These are phyloP conservation scores for Fusarium buharicum DNA, from an alignment of 2,329 filamentous ascomycete species.

Conservation along the genomic window DNA sequence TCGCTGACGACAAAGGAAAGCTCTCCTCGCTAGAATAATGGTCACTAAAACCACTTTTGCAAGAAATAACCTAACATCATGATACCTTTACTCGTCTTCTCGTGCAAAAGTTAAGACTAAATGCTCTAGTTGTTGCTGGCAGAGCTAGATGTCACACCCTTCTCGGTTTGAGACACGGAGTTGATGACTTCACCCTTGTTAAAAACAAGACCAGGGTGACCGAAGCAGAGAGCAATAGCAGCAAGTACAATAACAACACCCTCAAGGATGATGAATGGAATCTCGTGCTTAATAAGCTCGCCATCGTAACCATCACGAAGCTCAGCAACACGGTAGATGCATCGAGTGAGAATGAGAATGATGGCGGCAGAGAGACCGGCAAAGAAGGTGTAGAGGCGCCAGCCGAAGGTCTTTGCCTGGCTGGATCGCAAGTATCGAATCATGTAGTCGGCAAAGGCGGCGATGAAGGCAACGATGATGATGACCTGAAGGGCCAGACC, in stretches of 20 bases:
- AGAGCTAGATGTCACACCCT: slow-evolving; percentile 17
- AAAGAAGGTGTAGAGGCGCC: slow-evolving; percentile 59
- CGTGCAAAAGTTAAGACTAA: not conserved
- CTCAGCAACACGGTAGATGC: slow-evolving; percentile 73
- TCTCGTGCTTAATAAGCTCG: slow-evolving; percentile 62
- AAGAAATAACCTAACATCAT: not conserved
- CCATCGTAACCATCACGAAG: slow-evolving; percentile 71
- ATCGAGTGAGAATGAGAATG: slow-evolving; percentile 69
- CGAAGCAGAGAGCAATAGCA: slow-evolving; percentile 51
- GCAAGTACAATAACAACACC: slow-evolving; percentile 55
- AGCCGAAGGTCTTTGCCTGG: slow-evolving; percentile 38
- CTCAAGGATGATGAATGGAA: slow-evolving; percentile 65
- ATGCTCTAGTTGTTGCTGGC: slow-evolving; percentile 25
- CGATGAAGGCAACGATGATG: slow-evolving; percentile 63
- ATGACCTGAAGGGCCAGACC: slow-evolving; percentile 69
- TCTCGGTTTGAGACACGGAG: slow-evolving; percentile 42
- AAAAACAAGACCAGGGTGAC: slow-evolving; percentile 57
- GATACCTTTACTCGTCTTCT: not conserved
- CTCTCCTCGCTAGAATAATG: not conserved
- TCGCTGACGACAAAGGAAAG: slow-evolving; percentile 33
- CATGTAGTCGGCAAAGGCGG: slow-evolving; percentile 62
- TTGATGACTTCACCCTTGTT: slow-evolving; percentile 32
- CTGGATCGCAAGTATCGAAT: slow-evolving; percentile 52
- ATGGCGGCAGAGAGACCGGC: slow-evolving; percentile 64
- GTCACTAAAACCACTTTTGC: not conserved